Conservation (phyloP, 768 basidiomycete genomes). For the Mycena belliarum region DNA sequence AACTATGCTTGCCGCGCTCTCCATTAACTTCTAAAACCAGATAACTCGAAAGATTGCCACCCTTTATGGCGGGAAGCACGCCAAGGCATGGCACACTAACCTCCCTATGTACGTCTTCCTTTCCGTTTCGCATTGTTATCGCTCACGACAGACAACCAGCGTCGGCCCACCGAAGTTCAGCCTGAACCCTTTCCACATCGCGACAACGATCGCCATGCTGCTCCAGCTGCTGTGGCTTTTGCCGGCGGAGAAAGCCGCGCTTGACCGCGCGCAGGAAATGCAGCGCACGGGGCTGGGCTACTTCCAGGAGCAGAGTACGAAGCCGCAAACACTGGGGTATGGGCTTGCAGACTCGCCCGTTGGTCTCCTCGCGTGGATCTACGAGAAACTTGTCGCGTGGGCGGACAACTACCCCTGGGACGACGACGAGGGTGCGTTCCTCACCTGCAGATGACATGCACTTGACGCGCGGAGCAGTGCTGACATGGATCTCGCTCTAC, state of each 20-base stretch:
- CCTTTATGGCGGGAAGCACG: conserved; percentile 38
- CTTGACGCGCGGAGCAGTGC: conserved; percentile 34
- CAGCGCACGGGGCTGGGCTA: conserved; percentile 28
- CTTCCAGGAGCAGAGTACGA: conserved; percentile 28
- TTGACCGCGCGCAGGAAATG: conserved; percentile 25
- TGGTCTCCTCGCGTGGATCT: conserved; percentile 42
- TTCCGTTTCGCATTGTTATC: neutral
- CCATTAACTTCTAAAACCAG: conserved; percentile 18
- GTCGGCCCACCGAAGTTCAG: neutral
- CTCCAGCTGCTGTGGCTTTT: conserved; percentile 3
- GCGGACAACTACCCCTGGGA: conserved; percentile 46
- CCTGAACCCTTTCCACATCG: conserved; percentile 7
- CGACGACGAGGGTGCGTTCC: conserved; percentile 39
- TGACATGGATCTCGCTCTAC: conserved; percentile 62
- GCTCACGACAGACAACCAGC: neutral
- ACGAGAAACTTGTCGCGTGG: conserved; percentile 28
- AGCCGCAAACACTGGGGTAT: conserved; percentile 44
- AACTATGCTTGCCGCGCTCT: no score
- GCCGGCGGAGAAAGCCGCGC: conserved; percentile 25
- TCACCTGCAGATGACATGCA: neutral
- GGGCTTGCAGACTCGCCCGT: conserved; percentile 45
- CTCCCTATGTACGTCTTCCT: conserved; percentile 29
- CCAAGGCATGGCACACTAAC: conserved; percentile 52
- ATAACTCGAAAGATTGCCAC: conserved; percentile 35
- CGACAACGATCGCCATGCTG: neutral